Evolutionary conservation across 306 rosid species (phyloP), one percentile per base, ranked within the genome.

Genomic region (Vigna unguiculata): DNA sequence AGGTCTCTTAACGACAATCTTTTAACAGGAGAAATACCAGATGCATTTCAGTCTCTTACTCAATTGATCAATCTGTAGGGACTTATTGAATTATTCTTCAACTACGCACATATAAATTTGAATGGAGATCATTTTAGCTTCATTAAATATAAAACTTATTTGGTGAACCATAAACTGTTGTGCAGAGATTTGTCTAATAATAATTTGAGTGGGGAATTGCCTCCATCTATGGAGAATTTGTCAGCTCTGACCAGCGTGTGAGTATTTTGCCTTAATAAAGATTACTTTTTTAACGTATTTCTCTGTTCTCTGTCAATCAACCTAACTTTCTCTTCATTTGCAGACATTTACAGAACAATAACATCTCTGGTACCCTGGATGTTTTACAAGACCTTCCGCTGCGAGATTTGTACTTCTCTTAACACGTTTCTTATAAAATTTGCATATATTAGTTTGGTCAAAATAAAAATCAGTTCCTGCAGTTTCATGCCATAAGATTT

Each of bases 171-270:
- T 67, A 51, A 53, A 69, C 16, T 60, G 19, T 70, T 78, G n/a
- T 85, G 87, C 90, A 93, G 98, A 46, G 98, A 93, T 81, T 83
- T 93, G 70, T 93, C 97, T 30, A 80, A 78, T 83, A 93, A 93
- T 84, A 93, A 88, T 81, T 77, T 93, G 81, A 90, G 94, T 17
- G 98, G 98, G 75, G 71, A 83, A 46, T 83, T 93, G 86, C 98
- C 98, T 73, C 89, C 89, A 61, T 88, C 98, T 40, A 20, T 86
- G 19, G 83, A 53, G 86, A 84, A 74, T 66, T 79, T 90, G 81
- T 81, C 85, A 47, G 81, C 89, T 79, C 16, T 93, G 82, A 93
- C 96, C 78, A 69, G 90, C n/a, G 80, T 91, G 98, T 93, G 88
- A 88, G 98, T 90, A 78, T 55, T 76, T 49, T 80, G 72, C 76